Conservation (phyloP, 2,329 filamentous ascomycete species). For the Rosellinia necatrix region DNA sequence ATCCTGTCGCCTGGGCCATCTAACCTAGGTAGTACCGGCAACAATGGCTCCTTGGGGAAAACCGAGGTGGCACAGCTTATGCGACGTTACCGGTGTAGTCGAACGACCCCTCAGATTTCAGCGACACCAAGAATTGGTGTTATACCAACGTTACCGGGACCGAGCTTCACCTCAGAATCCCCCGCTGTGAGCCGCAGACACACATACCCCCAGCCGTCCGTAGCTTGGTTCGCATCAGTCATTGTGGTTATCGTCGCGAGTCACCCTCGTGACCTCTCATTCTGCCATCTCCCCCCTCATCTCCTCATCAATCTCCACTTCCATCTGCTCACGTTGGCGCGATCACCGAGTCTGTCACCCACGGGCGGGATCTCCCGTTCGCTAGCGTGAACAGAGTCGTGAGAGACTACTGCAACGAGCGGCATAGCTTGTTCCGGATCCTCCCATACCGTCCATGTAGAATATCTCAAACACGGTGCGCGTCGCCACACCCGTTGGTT, state of each 20-base stretch:
- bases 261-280: background rate
- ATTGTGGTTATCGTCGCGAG: background rate
- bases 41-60: background rate
- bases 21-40: too few species aligned
- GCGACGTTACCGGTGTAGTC: background rate
- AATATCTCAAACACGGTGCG: background rate
- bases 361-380: background rate
- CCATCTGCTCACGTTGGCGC: too few species aligned
- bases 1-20: too few species aligned
- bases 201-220: too few species aligned
- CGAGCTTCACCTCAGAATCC: too few species aligned
- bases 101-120: background rate
- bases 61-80: conserved; percentile 4
- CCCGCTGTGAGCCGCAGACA: background rate
- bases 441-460: background rate
- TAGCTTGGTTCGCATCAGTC: background rate
- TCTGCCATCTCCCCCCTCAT: background rate
- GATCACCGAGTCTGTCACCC: too few species aligned
- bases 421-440: background rate
- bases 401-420: background rate
- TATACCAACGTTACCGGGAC: background rate
- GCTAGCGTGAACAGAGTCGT: background rate
- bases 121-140: background rate
- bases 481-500: background rate
- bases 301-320: background rate